Percentiles rank a stretch among this genome's conserved stretches.
These are phyloP conservation scores for Pleurotus tuber-regium DNA, from an alignment of 768 basidiomycete species.

Conservation along the genomic window DNA sequence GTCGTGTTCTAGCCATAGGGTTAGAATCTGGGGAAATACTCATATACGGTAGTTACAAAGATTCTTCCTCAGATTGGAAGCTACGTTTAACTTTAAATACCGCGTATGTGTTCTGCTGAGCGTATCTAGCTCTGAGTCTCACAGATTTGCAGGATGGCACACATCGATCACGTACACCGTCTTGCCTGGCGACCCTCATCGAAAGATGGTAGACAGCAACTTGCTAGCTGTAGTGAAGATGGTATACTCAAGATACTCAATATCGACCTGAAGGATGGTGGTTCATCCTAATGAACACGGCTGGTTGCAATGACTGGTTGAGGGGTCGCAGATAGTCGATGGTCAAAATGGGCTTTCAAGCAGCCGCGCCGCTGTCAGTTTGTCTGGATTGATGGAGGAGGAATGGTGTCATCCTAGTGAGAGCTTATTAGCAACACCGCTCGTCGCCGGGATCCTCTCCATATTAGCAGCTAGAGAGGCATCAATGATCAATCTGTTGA, in stretches of 20 bases:
- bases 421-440: too few species aligned
- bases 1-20: constrained; percentile 74
- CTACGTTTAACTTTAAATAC: constrained; percentile 43
- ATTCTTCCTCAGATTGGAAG: constrained; percentile 41
- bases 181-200: constrained; percentile 71
- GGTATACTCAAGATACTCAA: constrained; percentile 76
- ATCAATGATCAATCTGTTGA: too few species aligned
- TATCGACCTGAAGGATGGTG: constrained; percentile 2
- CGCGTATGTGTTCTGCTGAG: constrained; percentile 38
- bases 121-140: constrained; percentile 3
- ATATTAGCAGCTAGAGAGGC: too few species aligned
- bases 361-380: too few species aligned
- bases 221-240: constrained; percentile 93
- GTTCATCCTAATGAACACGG: too few species aligned
- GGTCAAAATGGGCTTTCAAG: too few species aligned
- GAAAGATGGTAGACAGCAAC: constrained; percentile 34
- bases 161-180: constrained; percentile 76
- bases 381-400: too few species aligned
- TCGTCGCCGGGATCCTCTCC: too few species aligned
- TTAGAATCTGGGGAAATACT: constrained; percentile 78
- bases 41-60: constrained; percentile 46
- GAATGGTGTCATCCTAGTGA: too few species aligned
- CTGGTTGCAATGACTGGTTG: too few species aligned
- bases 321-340: too few species aligned
- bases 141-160: constrained; percentile 60